Evolutionary conservation across 495 filamentous ascomycete genomes (phyloP), one percentile per base, ranked within the genome.

Genomic region (Aspergillus homomorphus): DNA sequence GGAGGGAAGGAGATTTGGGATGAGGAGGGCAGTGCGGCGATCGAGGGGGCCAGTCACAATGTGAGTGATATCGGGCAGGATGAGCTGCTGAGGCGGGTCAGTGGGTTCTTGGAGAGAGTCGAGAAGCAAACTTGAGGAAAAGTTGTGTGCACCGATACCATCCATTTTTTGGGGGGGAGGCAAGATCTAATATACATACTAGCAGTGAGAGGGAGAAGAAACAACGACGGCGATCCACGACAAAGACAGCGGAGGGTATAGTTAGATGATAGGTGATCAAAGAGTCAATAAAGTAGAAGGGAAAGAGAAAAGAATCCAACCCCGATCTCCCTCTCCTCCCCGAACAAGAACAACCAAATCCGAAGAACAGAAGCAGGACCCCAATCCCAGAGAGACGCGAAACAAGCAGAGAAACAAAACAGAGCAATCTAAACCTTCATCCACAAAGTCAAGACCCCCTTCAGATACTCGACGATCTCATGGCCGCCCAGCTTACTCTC

Each of bases 391-490:
- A n/a, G n/a, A n/a, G n/a, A n/a, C 54, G 41, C 54, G 8, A 43
- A 28, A 57, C 20, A 44, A 60, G 60, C 46, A 60, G 45, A 53
- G 21, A 54, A 61, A 59, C 21, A 60, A 52, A 21, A 53, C n/a
- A 64, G 52, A 8, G 22, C 53, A 53, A 56, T 61, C 71, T 62
- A 93, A 59, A 96, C 91, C 79, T 88, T 92, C 69, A 92, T 66
- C 93, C 93, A 98, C 57, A 98, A 76, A 65, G 73, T 87, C 54
- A 98, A 66, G 24, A 98, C 92, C 7, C 94, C 94, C 83, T 96
- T 96, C 41, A 90, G 85, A 74, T 98, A 98, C 72, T 96, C 90
- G n/a, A 95, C 90, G 75, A 98, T 98, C 82, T 98, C 94, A 71
- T 89, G 85, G 12, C 91, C 92, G 7, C 93, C 92, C 24, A 97